Evolutionary conservation across 768 basidiomycete species (phyloP), one percentile per base, ranked within the genome.

Genomic region (Imleria badia): DNA sequence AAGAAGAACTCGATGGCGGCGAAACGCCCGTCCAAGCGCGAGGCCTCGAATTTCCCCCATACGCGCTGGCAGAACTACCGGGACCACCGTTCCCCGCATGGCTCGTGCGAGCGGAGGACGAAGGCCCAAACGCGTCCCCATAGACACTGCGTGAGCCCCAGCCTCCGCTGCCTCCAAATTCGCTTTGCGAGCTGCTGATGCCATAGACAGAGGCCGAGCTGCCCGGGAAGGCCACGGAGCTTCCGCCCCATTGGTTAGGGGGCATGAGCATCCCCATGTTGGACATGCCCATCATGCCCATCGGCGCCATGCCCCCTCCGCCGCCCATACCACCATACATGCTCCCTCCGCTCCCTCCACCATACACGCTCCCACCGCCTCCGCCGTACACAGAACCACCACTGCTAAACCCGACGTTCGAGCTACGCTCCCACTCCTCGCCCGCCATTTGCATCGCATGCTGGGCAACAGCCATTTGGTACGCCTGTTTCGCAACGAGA

Each of bases 391-490:
- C 69, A 39, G 72, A 70, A 23, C 72, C 75, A 38, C 65, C 66
- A 8, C 69, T 62, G 15, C 75, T 74, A 56, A 72, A 75, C 17
- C 82, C 75, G 29, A 79, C 59, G 35, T 75, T 81, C 49, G 89
- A 91, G 8, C 83, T 80, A 33, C 91, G 84, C 66, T 94, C 92
- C 92, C 92, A 94, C 66, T 94, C 91, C 31, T 94, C 92, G 19
- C 81, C 90, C n/a, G 92, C 92, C 9, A 85, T 83, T 9, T 84
- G 87, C 81, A 93, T 87, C 6, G 92, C 92, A 60, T 94, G 92
- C 69, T 92, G 92, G 6, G 92, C 92, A 40, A 94, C 87, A 3
- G 92, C 88, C 76, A 89, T 83, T 70, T 94, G 92, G 65, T 91
- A 94, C 5, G 91, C 85, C 69, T 94, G 92, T 70, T 94, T 94